Evolutionary conservation across 2,329 filamentous ascomycete genomes (phyloP), one percentile per base, ranked within the genome.

Genomic region (Alternaria postmessia): DNA sequence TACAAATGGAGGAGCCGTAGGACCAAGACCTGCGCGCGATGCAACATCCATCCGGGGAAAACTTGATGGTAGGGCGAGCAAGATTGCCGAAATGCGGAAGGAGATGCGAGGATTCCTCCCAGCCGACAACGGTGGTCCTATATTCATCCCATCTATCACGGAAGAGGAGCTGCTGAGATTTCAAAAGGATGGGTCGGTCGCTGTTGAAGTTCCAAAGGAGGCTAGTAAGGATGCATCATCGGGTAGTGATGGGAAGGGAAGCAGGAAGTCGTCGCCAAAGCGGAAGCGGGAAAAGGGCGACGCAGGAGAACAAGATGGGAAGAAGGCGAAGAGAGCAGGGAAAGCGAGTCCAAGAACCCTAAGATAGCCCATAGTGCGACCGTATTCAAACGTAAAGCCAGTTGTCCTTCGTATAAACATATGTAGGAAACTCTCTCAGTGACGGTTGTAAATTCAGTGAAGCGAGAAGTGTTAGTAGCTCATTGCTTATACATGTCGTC

Each of bases 81-180:
- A 38, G 5, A 18, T 59, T 11, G 34, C 34, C 0, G 3, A 34
- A 12, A 34, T 28, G 4, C 22, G 56, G 7, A 26, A 7, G 26
- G 9, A 5, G 1, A 46, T 54, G 12, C 9, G 42, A 4, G 11
- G 4, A 8, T 7, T 49, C 12, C 1, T 54, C 4, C 22, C 20
- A 5, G 14, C 38, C 3, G 24, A 41, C 6, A 44, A 18, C 6
- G 38, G 36, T 3, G 48, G 49, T 4, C 12, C 28, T 9, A 20
- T 63, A 3, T 68, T 62, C 46, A 43, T 66, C 3, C 66, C 62
- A 2, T 20, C 43, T 4, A 51, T 65, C 12, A 62, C 57, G 18
- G 56, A 59, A 11, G 43, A 53, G 5, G 64, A 68, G 26, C 42
- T 67, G 4, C 11, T n/a, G 7, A 38, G 34, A 32, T 67, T 59